Percentiles rank a stretch among this genome's conserved stretches.
phyloP scores from a whole-genome alignment of 352 stramenopile genomes.

The Globisporangium middletonii region DNA sequence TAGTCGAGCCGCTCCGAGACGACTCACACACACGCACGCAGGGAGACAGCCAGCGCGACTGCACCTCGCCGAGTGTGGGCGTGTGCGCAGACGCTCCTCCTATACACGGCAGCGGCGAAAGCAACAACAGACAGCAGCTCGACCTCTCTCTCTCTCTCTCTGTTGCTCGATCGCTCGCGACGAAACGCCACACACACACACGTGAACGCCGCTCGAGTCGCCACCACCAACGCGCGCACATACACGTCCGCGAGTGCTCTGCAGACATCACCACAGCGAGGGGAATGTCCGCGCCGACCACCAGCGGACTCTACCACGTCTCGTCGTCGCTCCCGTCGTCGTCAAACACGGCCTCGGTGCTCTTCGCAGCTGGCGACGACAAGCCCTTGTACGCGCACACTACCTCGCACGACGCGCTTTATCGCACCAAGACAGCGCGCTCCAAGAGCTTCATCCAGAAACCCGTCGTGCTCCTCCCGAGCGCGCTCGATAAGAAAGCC shows the following conservation, averaged over 20 bases:
- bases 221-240: background rate
- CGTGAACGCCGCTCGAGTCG: too few species aligned
- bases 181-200: too few species aligned
- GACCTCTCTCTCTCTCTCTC: background rate
- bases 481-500: conserved; percentile 13
- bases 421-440: conserved; percentile 5
- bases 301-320: conserved; percentile 24
- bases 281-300: conserved; percentile 8
- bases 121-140: too few species aligned
- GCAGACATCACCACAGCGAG: background rate
- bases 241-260: background rate
- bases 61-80: too few species aligned
- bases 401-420: background rate
- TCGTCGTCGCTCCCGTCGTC: conserved; percentile 13
- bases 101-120: background rate
- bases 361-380: conserved; percentile 20
- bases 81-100: background rate
- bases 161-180: background rate
- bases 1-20: too few species aligned
- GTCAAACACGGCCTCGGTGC: conserved; percentile 20
- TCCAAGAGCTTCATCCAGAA: conserved; percentile 17
- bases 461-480: conserved; percentile 13
- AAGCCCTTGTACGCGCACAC: conserved; percentile 15
- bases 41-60: too few species aligned
- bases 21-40: too few species aligned